Conservation (phyloP, 1,139 yeast genomes). For the Magnusiomyces ingens region DNA sequence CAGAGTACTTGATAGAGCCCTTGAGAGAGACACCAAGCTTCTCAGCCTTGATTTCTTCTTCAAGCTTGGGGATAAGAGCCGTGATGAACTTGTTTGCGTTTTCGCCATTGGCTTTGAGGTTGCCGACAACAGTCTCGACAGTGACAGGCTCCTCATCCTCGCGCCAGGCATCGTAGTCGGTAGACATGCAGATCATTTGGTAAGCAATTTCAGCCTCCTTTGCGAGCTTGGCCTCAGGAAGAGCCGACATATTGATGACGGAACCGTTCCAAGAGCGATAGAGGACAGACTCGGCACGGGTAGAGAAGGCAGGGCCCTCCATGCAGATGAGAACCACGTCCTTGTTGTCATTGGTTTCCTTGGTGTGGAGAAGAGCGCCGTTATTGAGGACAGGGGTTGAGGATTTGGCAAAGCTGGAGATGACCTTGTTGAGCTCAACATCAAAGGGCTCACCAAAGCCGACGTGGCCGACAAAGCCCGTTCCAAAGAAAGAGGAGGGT, state of each 20-base stretch:
- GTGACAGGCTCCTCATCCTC: slow-evolving; percentile 93
- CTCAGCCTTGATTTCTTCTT: slow-evolving; percentile 53
- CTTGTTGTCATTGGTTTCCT: slow-evolving; percentile 41
- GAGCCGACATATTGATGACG: slow-evolving; percentile 91
- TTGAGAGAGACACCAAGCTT: slow-evolving; percentile 60
- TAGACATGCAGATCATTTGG: slow-evolving; percentile 98
- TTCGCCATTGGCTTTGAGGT: slow-evolving; percentile 76
- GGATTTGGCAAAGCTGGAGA: slow-evolving; percentile 47
- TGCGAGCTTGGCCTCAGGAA: slow-evolving; percentile 95
- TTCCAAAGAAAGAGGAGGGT: slow-evolving; percentile 82
- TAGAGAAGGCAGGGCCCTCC: slow-evolving; percentile 99
- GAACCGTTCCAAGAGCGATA: slow-evolving; percentile 90
- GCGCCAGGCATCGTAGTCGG: slow-evolving; percentile 98
- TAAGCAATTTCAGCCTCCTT: slow-evolving; percentile 95
- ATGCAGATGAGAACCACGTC: slow-evolving; percentile 86
- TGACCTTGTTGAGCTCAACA: slow-evolving; percentile 55
- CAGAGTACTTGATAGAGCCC: slow-evolving; percentile 75
- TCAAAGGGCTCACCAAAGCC: slow-evolving; percentile 98
- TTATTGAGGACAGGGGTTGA: slow-evolving; percentile 46
- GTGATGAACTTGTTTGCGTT: slow-evolving; percentile 79
- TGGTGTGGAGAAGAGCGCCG: slow-evolving; percentile 48
- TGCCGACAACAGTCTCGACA: slow-evolving; percentile 90
- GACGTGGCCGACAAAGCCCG: slow-evolving; percentile 94
- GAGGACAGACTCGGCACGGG: slow-evolving; percentile 91
- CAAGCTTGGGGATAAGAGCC: slow-evolving; percentile 58